Base-by-base conservation (phyloP, 257 asterid genomes). In the Ilex aquifolium region DNA sequence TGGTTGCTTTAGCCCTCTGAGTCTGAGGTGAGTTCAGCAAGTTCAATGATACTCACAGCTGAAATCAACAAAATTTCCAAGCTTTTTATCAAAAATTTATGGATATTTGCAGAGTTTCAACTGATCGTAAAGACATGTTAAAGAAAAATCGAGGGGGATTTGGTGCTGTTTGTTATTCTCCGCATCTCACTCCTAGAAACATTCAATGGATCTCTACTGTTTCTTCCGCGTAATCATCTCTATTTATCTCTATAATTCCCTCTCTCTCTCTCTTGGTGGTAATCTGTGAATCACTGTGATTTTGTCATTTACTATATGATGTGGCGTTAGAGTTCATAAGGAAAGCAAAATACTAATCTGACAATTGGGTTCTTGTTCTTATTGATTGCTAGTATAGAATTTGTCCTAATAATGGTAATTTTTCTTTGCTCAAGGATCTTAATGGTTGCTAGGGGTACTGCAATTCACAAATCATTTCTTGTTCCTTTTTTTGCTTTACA, bases 381-480 rank as follows among this genome's bases (percentile, higher is more conserved):
- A 56, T 32, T 32, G 5, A 44, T 50, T 12, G 42, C 0, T 4
- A 4, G 5, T 36, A 49, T 11, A 49, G 14, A 49, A 49, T 11
- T 3, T 3, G 54, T 4, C 10, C n/a, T 49, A 7, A 49, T 15
- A 49, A 15, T 11, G 11, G 15, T 53, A 36, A 8, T 55, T n/a
- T 13, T 68, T 52, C 36, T 32, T 66, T 64, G 27, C 27, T 77
- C 31, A 83, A 90, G 96, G 72, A 77, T 89, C 68, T 84, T 92
- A 63, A 87, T 89, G 97, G 69, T 92, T 64, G 85, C 74, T 10
- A 83, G 29, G 76, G 99, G 96, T 57, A 89, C 97, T 72, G 83
- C 86, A 58, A 87, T 89, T 65, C 94, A 76, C 46, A 87, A 84
- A 79, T 79, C 99, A 29, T 87, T 92, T 77, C 96, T 92, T 64